These are phyloP conservation scores for Aschersonia sp. DNA, from an alignment of 2,329 filamentous ascomycete species.

Conservation along the genomic window DNA sequence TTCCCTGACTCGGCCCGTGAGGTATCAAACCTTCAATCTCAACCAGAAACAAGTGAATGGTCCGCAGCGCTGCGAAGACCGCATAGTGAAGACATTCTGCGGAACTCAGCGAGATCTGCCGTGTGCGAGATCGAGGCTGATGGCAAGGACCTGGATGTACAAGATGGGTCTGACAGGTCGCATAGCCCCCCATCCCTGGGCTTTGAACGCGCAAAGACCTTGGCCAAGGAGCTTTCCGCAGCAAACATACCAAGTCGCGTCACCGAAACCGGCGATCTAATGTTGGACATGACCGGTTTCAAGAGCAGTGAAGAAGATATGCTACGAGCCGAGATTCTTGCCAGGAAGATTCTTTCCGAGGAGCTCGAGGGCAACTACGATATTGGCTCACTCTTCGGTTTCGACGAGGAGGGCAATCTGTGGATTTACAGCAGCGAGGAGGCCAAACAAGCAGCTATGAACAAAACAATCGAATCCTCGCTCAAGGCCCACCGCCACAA, in stretches of 20 bases:
- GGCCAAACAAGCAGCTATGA: slow-evolving; percentile 77
- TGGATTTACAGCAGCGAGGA: slow-evolving; percentile 99
- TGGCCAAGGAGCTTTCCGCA: slow-evolving; percentile 75
- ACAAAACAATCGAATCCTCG: slow-evolving; percentile 40
- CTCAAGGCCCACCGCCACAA: slow-evolving; percentile 30
- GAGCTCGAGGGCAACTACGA: slow-evolving; percentile 93
- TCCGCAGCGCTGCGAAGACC: slow-evolving; percentile 26
- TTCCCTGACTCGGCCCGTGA: no score
- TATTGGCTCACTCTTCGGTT: slow-evolving; percentile 86
- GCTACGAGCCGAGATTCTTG: slow-evolving; percentile 81
- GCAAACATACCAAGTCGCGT: slow-evolving; percentile 89
- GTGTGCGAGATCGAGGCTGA: slow-evolving; percentile 20
- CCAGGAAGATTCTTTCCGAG: slow-evolving; percentile 80
- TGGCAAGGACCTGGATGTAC: slow-evolving; percentile 19
- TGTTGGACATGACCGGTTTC: slow-evolving; percentile 96
- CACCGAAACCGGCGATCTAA: slow-evolving; percentile 85
- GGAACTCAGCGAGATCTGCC: slow-evolving; percentile 26
- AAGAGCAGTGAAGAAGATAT: slow-evolving; percentile 90
- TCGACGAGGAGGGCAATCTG: slow-evolving; percentile 90
- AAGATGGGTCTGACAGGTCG: slow-evolving; percentile 39
- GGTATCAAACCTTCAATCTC: slow-evolving; percentile 10
- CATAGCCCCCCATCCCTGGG: slow-evolving; percentile 66
- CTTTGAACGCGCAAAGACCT: slow-evolving; percentile 63
- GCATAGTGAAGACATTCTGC: slow-evolving; percentile 40
- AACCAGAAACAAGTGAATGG: slow-evolving; percentile 37